phyloP scores from a whole-genome alignment of 2,329 filamentous ascomycete genomes.

The Coleophoma eucalyptorum region DNA sequence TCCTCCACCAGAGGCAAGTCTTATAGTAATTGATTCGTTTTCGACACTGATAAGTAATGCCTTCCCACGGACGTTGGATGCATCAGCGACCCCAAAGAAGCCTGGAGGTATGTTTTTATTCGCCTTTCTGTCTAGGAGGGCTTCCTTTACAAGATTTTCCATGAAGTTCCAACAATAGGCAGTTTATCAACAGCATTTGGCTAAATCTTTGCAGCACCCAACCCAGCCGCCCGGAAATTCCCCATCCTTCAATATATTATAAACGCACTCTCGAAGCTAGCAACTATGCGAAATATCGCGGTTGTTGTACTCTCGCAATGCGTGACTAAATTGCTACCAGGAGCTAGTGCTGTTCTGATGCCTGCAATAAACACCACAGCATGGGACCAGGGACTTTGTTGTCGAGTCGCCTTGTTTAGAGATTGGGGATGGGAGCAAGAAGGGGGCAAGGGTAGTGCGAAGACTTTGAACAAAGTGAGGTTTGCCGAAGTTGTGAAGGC shows the following conservation, averaged over 20 bases:
- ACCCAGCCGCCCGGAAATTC: constrained; percentile 31
- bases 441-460: constrained; percentile 34
- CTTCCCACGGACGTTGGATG: constrained; percentile 61
- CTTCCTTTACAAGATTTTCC: background rate
- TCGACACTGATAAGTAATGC: constrained; percentile 74
- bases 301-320: constrained; percentile 76
- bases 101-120: constrained; percentile 14
- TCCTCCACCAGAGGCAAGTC: constrained; percentile 56
- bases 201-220: constrained; percentile 8
- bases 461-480: constrained; percentile 41
- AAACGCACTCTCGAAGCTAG: constrained; percentile 69
- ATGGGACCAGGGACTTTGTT: constrained; percentile 78
- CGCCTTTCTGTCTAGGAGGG: background rate
- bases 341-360: constrained; percentile 63
- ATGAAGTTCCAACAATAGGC: background rate
- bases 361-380: constrained; percentile 71
- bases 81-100: constrained; percentile 13
- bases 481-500: constrained; percentile 64
- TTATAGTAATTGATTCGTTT: constrained; percentile 76
- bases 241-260: constrained; percentile 55
- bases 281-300: constrained; percentile 68
- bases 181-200: background rate
- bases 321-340: constrained; percentile 72
- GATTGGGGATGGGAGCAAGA: constrained; percentile 61
- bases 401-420: constrained; percentile 72